phyloP scores from a whole-genome alignment of 768 basidiomycete species.

The Leccinum ochraceum region DNA sequence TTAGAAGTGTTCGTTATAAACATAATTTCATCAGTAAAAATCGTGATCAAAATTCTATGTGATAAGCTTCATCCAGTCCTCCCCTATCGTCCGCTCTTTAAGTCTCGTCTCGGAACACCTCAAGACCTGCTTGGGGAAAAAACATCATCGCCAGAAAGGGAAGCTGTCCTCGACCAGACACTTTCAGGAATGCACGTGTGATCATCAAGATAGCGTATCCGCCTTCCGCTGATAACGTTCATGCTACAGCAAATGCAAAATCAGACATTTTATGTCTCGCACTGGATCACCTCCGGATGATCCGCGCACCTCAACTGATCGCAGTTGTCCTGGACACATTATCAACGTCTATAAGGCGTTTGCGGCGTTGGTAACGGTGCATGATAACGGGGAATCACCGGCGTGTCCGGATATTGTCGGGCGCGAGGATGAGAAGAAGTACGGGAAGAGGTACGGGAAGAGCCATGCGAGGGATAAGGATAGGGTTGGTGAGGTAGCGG shows the following conservation, averaged over 20 bases:
- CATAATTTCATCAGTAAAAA: neutral
- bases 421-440: conserved; percentile 8
- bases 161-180: conserved; percentile 13
- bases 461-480: conserved; percentile 25
- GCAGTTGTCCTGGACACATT: conserved; percentile 11
- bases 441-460: conserved; percentile 16
- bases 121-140: conserved; percentile 15
- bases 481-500: conserved; percentile 26
- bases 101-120: conserved; percentile 4
- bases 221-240: conserved; percentile 24
- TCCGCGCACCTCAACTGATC: conserved; percentile 31
- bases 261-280: conserved; percentile 18
- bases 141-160: conserved; percentile 13
- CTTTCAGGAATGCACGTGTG: conserved; percentile 17
- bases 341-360: conserved; percentile 13
- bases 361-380: conserved; percentile 10
- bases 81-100: neutral
- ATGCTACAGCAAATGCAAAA: conserved; percentile 24
- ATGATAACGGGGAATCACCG: conserved; percentile 23
- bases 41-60: neutral
- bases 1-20: neutral
- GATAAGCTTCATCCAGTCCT: conserved; percentile 4
- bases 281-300: conserved; percentile 26
- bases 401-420: neutral
- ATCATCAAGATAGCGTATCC: conserved; percentile 25